Percentiles rank a stretch among this genome's conserved stretches.
Conservation (phyloP, 176 grass and related monocot species). For the Juncus effusus region DNA sequence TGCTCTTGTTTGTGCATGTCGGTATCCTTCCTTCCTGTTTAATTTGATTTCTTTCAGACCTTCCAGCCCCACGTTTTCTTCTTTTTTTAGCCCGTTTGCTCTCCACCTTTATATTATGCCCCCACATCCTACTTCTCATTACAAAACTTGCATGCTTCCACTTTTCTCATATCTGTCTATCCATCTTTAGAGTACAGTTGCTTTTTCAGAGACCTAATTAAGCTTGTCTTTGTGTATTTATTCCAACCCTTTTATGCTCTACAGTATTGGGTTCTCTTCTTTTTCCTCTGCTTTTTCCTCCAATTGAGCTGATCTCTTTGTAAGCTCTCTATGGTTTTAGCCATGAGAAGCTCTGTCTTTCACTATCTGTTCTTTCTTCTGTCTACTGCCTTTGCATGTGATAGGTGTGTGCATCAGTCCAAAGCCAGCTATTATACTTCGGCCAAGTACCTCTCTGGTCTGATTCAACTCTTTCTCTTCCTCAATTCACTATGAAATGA, state of each 20-base stretch:
- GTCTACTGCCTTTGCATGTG: constrained; percentile 45
- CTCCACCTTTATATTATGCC: constrained; percentile 13
- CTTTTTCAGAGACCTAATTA: too few relatives aligned
- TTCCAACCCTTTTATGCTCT: too few relatives aligned
- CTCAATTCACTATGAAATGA: background rate
- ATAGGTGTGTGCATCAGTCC: constrained; percentile 59
- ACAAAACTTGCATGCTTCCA: background rate
- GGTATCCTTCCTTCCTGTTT: too few relatives aligned
- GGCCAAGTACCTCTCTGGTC: constrained; percentile 50
- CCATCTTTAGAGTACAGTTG: too few relatives aligned
- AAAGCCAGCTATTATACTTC: constrained; percentile 48
- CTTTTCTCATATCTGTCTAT: background rate
- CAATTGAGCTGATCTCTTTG: constrained; percentile 19
- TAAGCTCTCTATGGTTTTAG: background rate
- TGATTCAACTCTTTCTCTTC: background rate
- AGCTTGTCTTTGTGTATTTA: too few relatives aligned
- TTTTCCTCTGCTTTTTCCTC: constrained; percentile 11
- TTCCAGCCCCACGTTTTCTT: constrained; percentile 28
- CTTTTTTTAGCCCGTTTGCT: constrained; percentile 12
- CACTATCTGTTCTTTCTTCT: constrained; percentile 23
- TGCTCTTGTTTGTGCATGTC: background rate
- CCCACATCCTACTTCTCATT: background rate
- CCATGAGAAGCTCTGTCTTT: constrained; percentile 20
- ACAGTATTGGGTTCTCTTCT: background rate
- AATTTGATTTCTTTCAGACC: constrained; percentile 4